A percentile compares a stretch with the other conserved stretches of the same genome.
These are phyloP conservation scores for Begonia peltatifolia DNA, from an alignment of 306 rosid genomes.

Conservation along the genomic window DNA sequence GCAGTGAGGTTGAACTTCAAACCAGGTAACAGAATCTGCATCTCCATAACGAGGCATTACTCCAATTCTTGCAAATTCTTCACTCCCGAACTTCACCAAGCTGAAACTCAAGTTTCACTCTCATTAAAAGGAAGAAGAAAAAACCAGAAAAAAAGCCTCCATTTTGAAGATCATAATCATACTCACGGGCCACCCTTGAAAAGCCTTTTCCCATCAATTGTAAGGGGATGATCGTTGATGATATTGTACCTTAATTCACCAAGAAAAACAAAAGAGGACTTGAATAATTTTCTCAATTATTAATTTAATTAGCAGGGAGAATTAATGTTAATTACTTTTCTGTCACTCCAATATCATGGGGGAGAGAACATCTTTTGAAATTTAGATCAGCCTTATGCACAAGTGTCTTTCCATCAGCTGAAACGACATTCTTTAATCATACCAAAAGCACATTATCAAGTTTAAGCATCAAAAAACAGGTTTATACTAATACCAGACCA, in stretches of 20 bases:
- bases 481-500: conserved; percentile 37
- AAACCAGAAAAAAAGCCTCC: neutral
- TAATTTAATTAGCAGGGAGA: neutral
- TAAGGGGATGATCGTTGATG: conserved; percentile 56
- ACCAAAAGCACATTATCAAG: neutral
- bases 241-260: conserved; percentile 37
- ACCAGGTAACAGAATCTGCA: conserved; percentile 49
- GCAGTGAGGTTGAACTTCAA: conserved; percentile 47
- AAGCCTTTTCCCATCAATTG: conserved; percentile 39
- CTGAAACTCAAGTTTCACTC: neutral
- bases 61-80: conserved; percentile 53
- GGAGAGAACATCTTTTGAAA: conserved; percentile 30
- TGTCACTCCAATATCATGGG: conserved; percentile 60
- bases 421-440: neutral
- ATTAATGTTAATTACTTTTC: conserved; percentile 22
- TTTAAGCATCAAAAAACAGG: neutral
- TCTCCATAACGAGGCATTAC: conserved; percentile 65
- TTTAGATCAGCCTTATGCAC: conserved; percentile 43
- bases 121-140: too few species aligned
- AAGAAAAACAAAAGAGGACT: neutral
- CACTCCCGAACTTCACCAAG: conserved; percentile 9
- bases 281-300: neutral
- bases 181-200: conserved; percentile 56
- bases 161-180: neutral
- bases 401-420: conserved; percentile 55